Evolutionary conservation across 192 early-diverging fungal genomes (phyloP).

Genomic region (Chytriomyces confervae): DNA sequence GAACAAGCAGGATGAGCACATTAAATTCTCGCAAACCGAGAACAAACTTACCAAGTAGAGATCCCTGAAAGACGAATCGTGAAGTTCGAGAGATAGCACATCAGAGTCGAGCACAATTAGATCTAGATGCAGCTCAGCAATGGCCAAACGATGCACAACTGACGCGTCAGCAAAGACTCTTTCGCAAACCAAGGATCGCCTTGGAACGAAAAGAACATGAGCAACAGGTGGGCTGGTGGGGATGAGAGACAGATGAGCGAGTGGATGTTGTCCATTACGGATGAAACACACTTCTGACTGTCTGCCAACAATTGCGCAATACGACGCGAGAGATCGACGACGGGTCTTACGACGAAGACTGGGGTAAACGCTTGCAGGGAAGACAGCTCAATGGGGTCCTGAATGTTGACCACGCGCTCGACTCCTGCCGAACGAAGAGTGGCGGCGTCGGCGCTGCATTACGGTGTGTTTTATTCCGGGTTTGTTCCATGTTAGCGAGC

Average conservation of each 20-base stretch:
- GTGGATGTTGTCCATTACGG: neutral
- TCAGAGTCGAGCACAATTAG: conserved; percentile 91
- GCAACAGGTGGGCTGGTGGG: neutral
- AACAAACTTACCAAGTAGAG: conserved; percentile 68
- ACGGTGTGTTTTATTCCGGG: too few species aligned
- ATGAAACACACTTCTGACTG: too few species aligned
- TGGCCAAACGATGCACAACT: conserved; percentile 82
- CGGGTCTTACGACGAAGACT: conserved; percentile 19
- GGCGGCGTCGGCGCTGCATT: conserved; percentile 4
- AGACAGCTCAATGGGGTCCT: neutral
- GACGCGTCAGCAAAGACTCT: conserved; percentile 93
- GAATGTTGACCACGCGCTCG: conserved; percentile 16
- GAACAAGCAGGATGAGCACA: neutral
- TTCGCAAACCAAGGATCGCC: conserved; percentile 88
- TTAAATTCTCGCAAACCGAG: neutral
- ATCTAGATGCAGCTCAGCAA: conserved; percentile 86
- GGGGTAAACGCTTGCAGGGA: neutral
- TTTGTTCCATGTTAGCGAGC: too few species aligned
- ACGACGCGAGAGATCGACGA: neutral
- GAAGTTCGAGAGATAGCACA: conserved; percentile 87
- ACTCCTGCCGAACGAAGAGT: conserved; percentile 15
- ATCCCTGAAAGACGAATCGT: conserved; percentile 74
- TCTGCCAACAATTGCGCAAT: neutral
- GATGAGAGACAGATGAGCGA: neutral
- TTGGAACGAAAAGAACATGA: conserved; percentile 82